These are phyloP conservation scores for Lizonia empirigonia DNA, from an alignment of 2,329 filamentous ascomycete genomes.

Conservation along the genomic window DNA sequence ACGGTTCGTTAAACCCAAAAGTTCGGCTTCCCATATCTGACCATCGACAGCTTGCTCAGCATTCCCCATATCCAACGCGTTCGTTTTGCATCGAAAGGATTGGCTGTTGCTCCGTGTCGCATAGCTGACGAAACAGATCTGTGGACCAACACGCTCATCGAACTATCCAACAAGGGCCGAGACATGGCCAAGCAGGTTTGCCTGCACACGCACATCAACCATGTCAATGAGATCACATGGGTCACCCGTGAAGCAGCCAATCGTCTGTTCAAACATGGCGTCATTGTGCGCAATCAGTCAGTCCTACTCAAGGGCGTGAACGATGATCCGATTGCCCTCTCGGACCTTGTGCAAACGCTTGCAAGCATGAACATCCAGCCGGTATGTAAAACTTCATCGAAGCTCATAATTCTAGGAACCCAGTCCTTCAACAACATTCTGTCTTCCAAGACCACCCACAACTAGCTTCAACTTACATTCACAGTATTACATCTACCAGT, in stretches of 20 bases:
- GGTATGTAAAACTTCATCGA: slow-evolving; percentile 46
- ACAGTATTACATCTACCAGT: slow-evolving; percentile 70
- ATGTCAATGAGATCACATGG: slow-evolving; percentile 67
- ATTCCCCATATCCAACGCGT: slow-evolving; percentile 65
- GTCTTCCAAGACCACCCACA: neutral
- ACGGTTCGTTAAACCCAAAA: slow-evolving; percentile 19
- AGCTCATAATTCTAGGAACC: neutral
- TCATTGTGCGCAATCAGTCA: slow-evolving; percentile 65
- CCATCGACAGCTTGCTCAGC: slow-evolving; percentile 52
- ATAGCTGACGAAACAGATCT: slow-evolving; percentile 59
- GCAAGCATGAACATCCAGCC: slow-evolving; percentile 64
- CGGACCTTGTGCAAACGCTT: slow-evolving; percentile 58
- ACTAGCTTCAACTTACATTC: neutral
- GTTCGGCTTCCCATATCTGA: neutral
- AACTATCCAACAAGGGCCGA: slow-evolving; percentile 58
- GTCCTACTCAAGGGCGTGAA: slow-evolving; percentile 66
- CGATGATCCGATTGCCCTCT: slow-evolving; percentile 61
- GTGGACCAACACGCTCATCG: slow-evolving; percentile 61
- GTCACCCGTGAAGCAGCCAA: slow-evolving; percentile 59
- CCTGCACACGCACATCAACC: slow-evolving; percentile 70
- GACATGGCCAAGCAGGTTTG: slow-evolving; percentile 64
- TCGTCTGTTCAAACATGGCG: slow-evolving; percentile 57
- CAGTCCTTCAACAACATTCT: neutral
- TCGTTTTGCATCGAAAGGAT: slow-evolving; percentile 66
- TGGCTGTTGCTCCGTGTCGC: slow-evolving; percentile 64